Percentiles rank a stretch among this genome's conserved stretches.
These are phyloP conservation scores for Corchorus olitorius DNA, from an alignment of 345 rosid species.

Conservation along the genomic window DNA sequence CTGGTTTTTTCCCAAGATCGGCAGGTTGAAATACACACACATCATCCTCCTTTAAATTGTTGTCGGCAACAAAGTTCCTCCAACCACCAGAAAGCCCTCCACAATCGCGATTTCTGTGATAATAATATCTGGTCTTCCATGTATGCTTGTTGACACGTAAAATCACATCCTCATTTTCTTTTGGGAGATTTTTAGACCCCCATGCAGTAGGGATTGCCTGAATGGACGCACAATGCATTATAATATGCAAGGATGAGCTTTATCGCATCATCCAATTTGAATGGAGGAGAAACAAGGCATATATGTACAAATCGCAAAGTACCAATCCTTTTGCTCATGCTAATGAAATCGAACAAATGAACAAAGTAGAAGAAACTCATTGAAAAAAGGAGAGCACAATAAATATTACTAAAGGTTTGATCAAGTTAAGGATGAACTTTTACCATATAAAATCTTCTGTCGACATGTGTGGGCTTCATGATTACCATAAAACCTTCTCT, in stretches of 20 bases:
- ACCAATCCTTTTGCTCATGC: background rate
- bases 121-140: constrained; percentile 36
- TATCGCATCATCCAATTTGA: constrained; percentile 4
- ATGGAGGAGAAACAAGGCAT: background rate
- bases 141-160: constrained; percentile 33
- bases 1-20: constrained; percentile 5
- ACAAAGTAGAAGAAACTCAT: background rate
- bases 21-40: constrained; percentile 51
- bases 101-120: constrained; percentile 18
- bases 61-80: constrained; percentile 51
- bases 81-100: constrained; percentile 56
- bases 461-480: constrained; percentile 25
- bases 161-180: constrained; percentile 39
- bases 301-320: background rate
- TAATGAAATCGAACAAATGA: background rate
- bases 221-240: constrained; percentile 7
- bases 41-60: constrained; percentile 47
- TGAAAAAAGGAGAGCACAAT: background rate
- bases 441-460: constrained; percentile 44
- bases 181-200: constrained; percentile 30
- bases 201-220: constrained; percentile 46
- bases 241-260: background rate
- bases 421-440: background rate
- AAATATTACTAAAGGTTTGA: background rate
- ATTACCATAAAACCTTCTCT: constrained; percentile 15